Evolutionary conservation across 1,284 basidiomycete species (phyloP), one percentile per base, ranked within the genome.

Genomic region (Gymnopus androsaceus): DNA sequence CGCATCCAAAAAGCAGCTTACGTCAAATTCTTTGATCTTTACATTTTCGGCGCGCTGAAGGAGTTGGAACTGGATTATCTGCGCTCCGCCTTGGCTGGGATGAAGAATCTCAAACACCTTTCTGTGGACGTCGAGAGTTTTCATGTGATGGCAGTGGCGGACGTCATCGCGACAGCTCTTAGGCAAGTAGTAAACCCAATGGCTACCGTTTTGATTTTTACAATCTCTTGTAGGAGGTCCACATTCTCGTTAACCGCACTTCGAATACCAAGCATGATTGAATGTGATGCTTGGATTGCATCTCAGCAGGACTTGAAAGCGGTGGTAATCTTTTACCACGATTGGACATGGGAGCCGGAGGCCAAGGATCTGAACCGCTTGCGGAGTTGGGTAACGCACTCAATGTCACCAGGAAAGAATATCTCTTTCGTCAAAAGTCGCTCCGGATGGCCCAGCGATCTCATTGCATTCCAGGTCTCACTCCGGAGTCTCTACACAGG

Each of bases 201-300:
- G 31, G 14, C 7, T 37, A 23, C 19, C 33, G 15, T 19, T 1
- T 21, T 33, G 4, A 33, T 5, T 21, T 30, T 25, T 6, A 25
- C 11, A 14, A 25, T 21, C 4, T 37, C 3, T 19, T 7, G 4
- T 11, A 48, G 46, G 12, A 27, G 11, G 33, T 31, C 46, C 4
- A 25, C 30, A 15, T 48, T 48, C 21, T 48, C 46, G 6, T 48
- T 48, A 11, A 36, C 7, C 25, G 17, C 46, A 8, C 33, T 48
- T 9, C 19, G 46, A 36, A 48, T 48, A 23, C 33, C 46, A 15
- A 48, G 46, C 25, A 19, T 34, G 12, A 36, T 48, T 9, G 19
- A 48, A 48, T 48, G 46, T 14, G 46, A 48, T 34, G 19, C 19
- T 31, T 48, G 46, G 46, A 48, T 48, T 2, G 31, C 46, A 34